Conservation (phyloP, 441 rosid species). For the Pelargonium cotyledonis region DNA sequence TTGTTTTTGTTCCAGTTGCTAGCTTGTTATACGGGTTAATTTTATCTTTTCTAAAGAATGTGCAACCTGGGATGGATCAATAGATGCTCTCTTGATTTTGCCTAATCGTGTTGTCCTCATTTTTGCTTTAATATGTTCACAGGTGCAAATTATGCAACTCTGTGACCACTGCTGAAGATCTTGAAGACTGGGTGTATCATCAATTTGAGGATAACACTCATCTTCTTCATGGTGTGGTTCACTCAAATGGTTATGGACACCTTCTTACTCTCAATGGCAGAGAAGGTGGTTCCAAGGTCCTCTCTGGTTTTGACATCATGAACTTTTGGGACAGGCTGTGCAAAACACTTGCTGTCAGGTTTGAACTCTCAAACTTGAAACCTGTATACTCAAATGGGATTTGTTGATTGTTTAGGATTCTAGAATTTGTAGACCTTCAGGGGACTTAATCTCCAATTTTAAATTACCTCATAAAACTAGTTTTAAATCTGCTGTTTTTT, state of each 20-base stretch:
- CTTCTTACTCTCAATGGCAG: constrained; percentile 59
- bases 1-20: no score
- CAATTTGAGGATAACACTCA: constrained; percentile 54
- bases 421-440: background rate
- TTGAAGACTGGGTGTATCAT: constrained; percentile 50
- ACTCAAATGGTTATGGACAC: constrained; percentile 71
- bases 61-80: no score
- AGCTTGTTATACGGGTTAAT: no score
- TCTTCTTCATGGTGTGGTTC: constrained; percentile 64
- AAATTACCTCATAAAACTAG: no score
- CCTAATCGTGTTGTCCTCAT: background rate
- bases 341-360: constrained; percentile 44
- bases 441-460: background rate
- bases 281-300: constrained; percentile 59
- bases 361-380: background rate
- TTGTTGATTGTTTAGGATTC: background rate
- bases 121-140: background rate
- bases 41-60: no score
- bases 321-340: constrained; percentile 70
- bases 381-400: background rate
- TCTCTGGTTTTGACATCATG: constrained; percentile 57
- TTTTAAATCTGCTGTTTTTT: no score
- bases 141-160: constrained; percentile 51
- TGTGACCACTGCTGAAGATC: constrained; percentile 28
- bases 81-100: no score